Evolutionary conservation across 495 filamentous ascomycete species (phyloP).

Genomic region (Lasiosphaeriaceae sp.): DNA sequence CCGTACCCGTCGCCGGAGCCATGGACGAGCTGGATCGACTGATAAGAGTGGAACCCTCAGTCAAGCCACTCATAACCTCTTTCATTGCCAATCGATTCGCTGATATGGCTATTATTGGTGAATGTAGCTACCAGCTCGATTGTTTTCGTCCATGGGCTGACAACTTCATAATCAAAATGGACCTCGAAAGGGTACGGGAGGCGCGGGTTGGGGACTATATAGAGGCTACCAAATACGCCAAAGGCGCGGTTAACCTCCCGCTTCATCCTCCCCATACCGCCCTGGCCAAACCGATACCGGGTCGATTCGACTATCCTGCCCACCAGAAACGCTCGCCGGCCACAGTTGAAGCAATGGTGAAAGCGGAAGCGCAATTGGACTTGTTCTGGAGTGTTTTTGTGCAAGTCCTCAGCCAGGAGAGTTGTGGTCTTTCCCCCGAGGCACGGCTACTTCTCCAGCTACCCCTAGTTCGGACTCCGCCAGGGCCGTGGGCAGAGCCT

Average conservation of each 20-base stretch:
- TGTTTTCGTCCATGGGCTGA: not conserved
- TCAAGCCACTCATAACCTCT: not conserved
- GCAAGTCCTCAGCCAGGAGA: not conserved
- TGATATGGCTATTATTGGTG: not conserved
- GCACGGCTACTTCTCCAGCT: not conserved
- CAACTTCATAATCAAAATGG: not conserved
- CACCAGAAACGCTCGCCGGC: not conserved
- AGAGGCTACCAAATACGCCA: not conserved
- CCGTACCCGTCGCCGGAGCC: not conserved
- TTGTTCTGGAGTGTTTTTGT: not conserved
- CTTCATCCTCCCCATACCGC: not conserved
- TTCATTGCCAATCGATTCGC: not conserved
- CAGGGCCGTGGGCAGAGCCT: too few relatives aligned
- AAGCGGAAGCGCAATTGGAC: not conserved
- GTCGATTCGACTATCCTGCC: not conserved
- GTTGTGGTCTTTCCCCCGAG: not conserved
- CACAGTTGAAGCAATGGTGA: not conserved
- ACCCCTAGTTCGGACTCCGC: not conserved
- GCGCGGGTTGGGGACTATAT: not conserved
- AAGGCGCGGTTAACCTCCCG: too few relatives aligned
- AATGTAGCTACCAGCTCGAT: not conserved
- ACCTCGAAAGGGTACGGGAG: not conserved
- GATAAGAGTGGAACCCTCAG: not conserved
- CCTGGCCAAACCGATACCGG: not conserved
- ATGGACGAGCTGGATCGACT: not conserved